A percentile compares a stretch with the other conserved stretches of the same genome.
phyloP scores from a whole-genome alignment of 2,329 filamentous ascomycete genomes.

The Clonostachys byssicola region DNA sequence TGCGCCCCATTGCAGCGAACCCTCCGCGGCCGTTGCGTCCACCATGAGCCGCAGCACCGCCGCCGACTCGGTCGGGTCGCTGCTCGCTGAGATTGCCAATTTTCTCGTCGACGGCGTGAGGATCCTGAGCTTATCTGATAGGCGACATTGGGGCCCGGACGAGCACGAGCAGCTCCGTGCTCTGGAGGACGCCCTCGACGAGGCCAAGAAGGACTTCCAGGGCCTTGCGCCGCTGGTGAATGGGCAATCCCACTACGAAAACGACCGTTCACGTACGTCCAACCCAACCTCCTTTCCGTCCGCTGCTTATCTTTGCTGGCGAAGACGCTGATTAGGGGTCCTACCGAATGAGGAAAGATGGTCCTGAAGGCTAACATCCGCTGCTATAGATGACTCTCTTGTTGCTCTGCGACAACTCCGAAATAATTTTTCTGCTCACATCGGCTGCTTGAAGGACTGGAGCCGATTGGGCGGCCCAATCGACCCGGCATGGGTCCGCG shows the following conservation, averaged over 20 bases:
- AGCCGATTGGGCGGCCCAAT: conserved; percentile 48
- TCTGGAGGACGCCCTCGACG: conserved; percentile 50
- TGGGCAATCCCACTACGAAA: conserved; percentile 53
- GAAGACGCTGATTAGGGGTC: too few species aligned
- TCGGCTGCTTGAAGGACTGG: conserved; percentile 50
- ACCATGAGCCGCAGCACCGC: background rate
- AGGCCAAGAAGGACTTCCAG: conserved; percentile 58
- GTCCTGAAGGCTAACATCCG: conserved; percentile 6
- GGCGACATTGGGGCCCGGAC: conserved; percentile 53
- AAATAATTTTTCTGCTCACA: conserved; percentile 39
- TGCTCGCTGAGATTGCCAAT: conserved; percentile 54
- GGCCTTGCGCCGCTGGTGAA: conserved; percentile 50
- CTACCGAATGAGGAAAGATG: conserved; percentile 3
- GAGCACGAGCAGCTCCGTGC: conserved; percentile 55
- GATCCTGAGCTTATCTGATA: conserved; percentile 52
- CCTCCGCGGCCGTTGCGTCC: background rate
- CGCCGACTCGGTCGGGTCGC: conserved; percentile 49
- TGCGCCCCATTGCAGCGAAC: too few species aligned
- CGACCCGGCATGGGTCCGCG: conserved; percentile 49
- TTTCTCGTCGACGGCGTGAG: conserved; percentile 47
- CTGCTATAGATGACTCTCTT: conserved; percentile 42
- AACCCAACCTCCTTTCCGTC: background rate
- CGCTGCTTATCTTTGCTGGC: background rate
- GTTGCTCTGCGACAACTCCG: conserved; percentile 42
- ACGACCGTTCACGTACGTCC: conserved; percentile 47